These are phyloP conservation scores for Aphanomyces astaci DNA, from an alignment of 352 stramenopile genomes.

Conservation along the genomic window DNA sequence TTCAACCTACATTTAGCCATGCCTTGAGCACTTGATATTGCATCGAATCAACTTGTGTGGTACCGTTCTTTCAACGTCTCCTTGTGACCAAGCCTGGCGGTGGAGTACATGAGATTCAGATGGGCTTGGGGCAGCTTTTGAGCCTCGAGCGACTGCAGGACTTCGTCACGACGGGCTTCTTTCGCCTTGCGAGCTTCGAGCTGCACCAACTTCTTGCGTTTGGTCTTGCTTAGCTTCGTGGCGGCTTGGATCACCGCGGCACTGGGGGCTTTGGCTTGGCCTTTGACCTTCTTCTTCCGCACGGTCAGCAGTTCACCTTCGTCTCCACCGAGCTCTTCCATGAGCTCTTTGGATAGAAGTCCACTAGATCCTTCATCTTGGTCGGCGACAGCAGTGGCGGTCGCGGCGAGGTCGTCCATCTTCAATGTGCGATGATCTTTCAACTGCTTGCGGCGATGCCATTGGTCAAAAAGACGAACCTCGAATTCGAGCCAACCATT, in stretches of 20 bases:
- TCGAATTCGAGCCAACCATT: slow-evolving; percentile 1
- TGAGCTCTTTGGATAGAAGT: slow-evolving; percentile 59
- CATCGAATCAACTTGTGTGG: background rate
- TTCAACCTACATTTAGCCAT: slow-evolving; percentile 31
- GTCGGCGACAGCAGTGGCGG: background rate
- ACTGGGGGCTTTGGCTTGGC: slow-evolving; percentile 31
- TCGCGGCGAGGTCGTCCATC: background rate
- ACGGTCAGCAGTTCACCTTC: slow-evolving; percentile 61
- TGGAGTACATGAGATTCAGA: slow-evolving; percentile 67
- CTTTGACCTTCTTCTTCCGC: slow-evolving; percentile 46
- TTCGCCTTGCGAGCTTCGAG: slow-evolving; percentile 71
- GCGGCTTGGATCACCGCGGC: slow-evolving; percentile 58
- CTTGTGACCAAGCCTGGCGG: slow-evolving; percentile 68
- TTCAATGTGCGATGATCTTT: slow-evolving; percentile 16
- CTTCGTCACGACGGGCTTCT: slow-evolving; percentile 53
- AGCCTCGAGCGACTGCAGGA: slow-evolving; percentile 72
- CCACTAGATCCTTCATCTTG: slow-evolving; percentile 12
- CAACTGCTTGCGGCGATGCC: background rate
- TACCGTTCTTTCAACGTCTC: slow-evolving; percentile 64
- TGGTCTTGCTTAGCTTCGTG: slow-evolving; percentile 65
- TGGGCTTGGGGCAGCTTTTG: slow-evolving; percentile 53
- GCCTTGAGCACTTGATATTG: background rate
- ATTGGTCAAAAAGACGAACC: background rate
- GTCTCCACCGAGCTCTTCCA: slow-evolving; percentile 48
- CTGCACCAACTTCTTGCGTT: slow-evolving; percentile 73